Evolutionary conservation across 345 rosid species (phyloP), one percentile per base, ranked within the genome.

Genomic region (Combretum micranthum): DNA sequence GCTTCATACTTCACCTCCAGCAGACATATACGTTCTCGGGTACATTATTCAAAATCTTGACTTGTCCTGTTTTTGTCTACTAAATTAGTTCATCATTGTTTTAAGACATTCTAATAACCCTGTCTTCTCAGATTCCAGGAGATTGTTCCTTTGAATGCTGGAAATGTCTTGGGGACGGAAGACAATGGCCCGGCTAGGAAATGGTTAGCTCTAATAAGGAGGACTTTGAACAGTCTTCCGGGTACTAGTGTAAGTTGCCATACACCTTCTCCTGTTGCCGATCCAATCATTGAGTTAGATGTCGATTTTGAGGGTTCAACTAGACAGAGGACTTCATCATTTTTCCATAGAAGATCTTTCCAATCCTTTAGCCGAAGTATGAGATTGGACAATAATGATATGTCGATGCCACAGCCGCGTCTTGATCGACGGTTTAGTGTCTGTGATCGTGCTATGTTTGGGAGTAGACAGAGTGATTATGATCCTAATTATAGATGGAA

Each of bases 21-120:
- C 97, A 46, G 99, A 93, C 64, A 82, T 89, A 44, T 93, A 93
- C 68, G 96, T 93, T 80, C 96, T 93, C 52, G 99, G 99, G 99
- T 93, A 75, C 37, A 53, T 64, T 2, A 32, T 54, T 49, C 44
- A n/a, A 11, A 57, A 67, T 17, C 45, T 22, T 3, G 15, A 43
- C 42, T 37, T 20, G 14, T 54, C 52, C 44, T 47, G 15, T 42
- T 54, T 26, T 11, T 20, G 11, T 44, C 42, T 47, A 7, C 23
- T 9, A n/a, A 60, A 59, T 25, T n/a, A n/a, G n/a, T 51, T 19
- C 13, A 15, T 50, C 15, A 19, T 9, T 12, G 25, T 15, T 17
- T 10, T 52, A 20, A 32, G 15, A 59, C 54, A 44, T 18, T 62
- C 63, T 60, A 39, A 32, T 65, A 17, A 19, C 7, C 25, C 65